These are phyloP conservation scores for Wickerhamomyces canadensis DNA, from an alignment of 805 yeast genomes.

Conservation along the genomic window DNA sequence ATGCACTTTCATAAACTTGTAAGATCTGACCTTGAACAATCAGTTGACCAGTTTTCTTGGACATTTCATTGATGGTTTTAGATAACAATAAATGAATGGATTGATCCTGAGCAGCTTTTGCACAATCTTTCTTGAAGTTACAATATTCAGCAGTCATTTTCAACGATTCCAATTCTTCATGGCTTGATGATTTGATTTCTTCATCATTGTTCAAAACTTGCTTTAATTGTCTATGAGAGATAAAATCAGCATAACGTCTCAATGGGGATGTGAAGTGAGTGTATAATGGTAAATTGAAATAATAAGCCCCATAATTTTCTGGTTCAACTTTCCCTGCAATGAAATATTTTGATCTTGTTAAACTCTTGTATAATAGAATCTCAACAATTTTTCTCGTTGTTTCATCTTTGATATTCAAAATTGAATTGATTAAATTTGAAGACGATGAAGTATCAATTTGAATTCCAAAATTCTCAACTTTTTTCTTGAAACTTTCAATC, in stretches of 20 bases:
- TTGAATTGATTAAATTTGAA: slow-evolving; percentile 64
- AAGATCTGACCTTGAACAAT: slow-evolving; percentile 81
- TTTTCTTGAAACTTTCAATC: slow-evolving; percentile 71
- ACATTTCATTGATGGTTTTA: slow-evolving; percentile 75
- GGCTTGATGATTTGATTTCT: slow-evolving; percentile 29
- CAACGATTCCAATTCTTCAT: slow-evolving; percentile 63
- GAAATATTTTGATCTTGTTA: slow-evolving; percentile 81
- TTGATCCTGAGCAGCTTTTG: slow-evolving; percentile 89
- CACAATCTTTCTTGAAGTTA: slow-evolving; percentile 92
- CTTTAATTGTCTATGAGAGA: slow-evolving; percentile 90
- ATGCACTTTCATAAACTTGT: slow-evolving; percentile 93
- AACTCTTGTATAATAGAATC: slow-evolving; percentile 70
- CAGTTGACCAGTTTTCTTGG: slow-evolving; percentile 70
- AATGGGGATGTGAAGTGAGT: slow-evolving; percentile 93
- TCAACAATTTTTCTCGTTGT: slow-evolving; percentile 69
- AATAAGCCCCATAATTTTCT: slow-evolving; percentile 72
- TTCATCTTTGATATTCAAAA: slow-evolving; percentile 57
- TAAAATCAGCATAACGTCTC: slow-evolving; percentile 85
- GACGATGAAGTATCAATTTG: slow-evolving; percentile 71
- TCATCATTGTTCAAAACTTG: slow-evolving; percentile 38
- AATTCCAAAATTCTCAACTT: slow-evolving; percentile 60
- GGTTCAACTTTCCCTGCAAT: slow-evolving; percentile 85
- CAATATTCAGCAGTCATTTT: slow-evolving; percentile 87
- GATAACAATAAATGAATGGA: slow-evolving; percentile 82
- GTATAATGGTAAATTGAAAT: slow-evolving; percentile 76